These are phyloP conservation scores for Epichloe baconii DNA, from an alignment of 2,329 filamentous ascomycete species.

Conservation along the genomic window DNA sequence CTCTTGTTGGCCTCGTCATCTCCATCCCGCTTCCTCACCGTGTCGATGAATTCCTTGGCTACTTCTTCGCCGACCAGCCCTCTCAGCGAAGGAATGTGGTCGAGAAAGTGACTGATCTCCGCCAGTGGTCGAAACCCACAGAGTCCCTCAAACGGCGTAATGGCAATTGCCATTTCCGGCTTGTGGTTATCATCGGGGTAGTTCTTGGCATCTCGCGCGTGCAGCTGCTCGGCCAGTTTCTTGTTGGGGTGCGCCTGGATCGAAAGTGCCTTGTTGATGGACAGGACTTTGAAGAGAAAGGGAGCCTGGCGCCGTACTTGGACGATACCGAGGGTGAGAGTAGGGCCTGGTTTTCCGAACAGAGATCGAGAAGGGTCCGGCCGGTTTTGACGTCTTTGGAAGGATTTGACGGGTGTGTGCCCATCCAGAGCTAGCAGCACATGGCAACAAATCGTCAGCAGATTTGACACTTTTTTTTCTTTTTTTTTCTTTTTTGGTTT, in stretches of 20 bases:
- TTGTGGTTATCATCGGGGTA: constrained; percentile 99
- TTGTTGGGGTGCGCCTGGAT: constrained; percentile 97
- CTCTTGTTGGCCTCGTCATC: constrained; percentile 56
- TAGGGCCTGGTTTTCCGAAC: constrained; percentile 74
- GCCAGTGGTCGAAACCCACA: constrained; percentile 84
- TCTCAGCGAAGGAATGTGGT: constrained; percentile 41
- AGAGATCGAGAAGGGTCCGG: constrained; percentile 73
- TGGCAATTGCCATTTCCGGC: constrained; percentile 97
- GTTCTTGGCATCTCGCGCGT: constrained; percentile 77
- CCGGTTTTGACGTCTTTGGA: constrained; percentile 80
- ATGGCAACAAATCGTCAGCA: background rate
- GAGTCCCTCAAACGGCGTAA: constrained; percentile 90
- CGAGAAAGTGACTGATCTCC: constrained; percentile 78
- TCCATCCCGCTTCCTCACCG: constrained; percentile 30
- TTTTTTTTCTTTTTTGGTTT: background rate
- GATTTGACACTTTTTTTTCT: too few relatives aligned
- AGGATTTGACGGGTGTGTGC: constrained; percentile 89
- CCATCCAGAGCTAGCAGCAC: constrained; percentile 78
- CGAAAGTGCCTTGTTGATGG: constrained; percentile 87
- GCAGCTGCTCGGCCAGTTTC: constrained; percentile 74
- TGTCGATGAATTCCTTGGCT: constrained; percentile 41
- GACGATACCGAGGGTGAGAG: constrained; percentile 60
- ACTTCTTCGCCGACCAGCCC: constrained; percentile 53
- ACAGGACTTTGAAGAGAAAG: constrained; percentile 96
- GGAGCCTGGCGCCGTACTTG: constrained; percentile 69